A percentile compares a stretch with the other conserved stretches of the same genome.
phyloP scores from a whole-genome alignment of 129 eudicot species.

The Tanacetum coccineum region DNA sequence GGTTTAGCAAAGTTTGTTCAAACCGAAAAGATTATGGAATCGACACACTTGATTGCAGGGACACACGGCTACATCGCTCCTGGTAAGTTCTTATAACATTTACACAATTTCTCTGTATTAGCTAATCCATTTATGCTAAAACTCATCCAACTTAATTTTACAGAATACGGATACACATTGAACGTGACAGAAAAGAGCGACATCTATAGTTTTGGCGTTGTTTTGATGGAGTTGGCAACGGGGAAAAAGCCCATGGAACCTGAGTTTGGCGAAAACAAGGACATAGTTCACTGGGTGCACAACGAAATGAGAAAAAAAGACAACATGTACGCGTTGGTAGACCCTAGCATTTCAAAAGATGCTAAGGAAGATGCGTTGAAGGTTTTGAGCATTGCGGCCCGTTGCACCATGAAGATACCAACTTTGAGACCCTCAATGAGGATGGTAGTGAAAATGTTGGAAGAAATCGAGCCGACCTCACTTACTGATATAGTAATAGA shows the following conservation, averaged over 20 bases:
- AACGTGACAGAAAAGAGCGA: conserved; percentile 64
- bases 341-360: conserved; percentile 37
- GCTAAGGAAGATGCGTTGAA: conserved; percentile 40
- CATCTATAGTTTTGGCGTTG: conserved; percentile 72
- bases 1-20: conserved; percentile 60
- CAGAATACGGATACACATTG: conserved; percentile 61
- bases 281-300: conserved; percentile 56
- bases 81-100: conserved; percentile 30
- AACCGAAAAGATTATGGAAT: conserved; percentile 28
- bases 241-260: conserved; percentile 59
- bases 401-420: conserved; percentile 56
- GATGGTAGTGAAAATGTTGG: conserved; percentile 75
- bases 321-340: conserved; percentile 33
- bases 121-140: neutral
- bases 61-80: conserved; percentile 77
- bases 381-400: conserved; percentile 52
- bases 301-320: conserved; percentile 33
- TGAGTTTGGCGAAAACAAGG: conserved; percentile 55
- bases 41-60: conserved; percentile 53
- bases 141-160: neutral
- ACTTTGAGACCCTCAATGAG: conserved; percentile 63
- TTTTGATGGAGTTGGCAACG: conserved; percentile 60
- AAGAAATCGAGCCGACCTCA: conserved; percentile 38
- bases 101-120: neutral
- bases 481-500: conserved; percentile 26